A percentile compares a stretch with the other conserved stretches of the same genome.
phyloP scores from a whole-genome alignment of 257 asterid genomes.

The Phtheirospermum japonicum region DNA sequence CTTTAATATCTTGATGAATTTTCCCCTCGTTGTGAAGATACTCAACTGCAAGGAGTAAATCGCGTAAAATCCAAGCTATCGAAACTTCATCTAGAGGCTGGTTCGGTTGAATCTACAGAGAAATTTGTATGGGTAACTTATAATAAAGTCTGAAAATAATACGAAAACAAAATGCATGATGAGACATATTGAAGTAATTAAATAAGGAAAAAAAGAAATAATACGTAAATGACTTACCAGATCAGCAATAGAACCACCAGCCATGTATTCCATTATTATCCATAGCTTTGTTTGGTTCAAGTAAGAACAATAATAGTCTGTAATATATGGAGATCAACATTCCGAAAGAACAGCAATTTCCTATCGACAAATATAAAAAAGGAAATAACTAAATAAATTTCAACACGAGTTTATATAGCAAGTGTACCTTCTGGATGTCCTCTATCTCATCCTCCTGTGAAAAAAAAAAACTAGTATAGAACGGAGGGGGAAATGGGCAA shows the following conservation, averaged over 20 bases:
- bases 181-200: conserved; percentile 9
- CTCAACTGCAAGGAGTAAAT: conserved; percentile 91
- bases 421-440: conserved; percentile 91
- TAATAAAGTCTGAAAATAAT: too few species aligned
- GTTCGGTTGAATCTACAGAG: conserved; percentile 88
- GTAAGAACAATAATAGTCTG: conserved; percentile 91
- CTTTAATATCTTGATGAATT: conserved; percentile 98
- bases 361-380: conserved; percentile 43
- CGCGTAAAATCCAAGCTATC: conserved; percentile 90
- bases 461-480: conserved; percentile 4
- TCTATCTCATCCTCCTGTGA: conserved; percentile 97
- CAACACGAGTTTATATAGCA: conserved; percentile 19
- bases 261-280: conserved; percentile 99
- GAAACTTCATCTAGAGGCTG: conserved; percentile 96
- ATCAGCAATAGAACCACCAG: conserved; percentile 99
- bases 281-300: conserved; percentile 89
- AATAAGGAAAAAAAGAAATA: conserved; percentile 21
- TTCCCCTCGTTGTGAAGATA: conserved; percentile 98
- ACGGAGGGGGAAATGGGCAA: conserved; percentile 15
- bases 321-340: conserved; percentile 90
- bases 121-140: background rate
- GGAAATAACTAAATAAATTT: conserved; percentile 3
- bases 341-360: conserved; percentile 96
- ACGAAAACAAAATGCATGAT: background rate
- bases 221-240: conserved; percentile 51